These are phyloP conservation scores for Hypoxylon cercidicola DNA, from an alignment of 495 filamentous ascomycete genomes.

Conservation along the genomic window DNA sequence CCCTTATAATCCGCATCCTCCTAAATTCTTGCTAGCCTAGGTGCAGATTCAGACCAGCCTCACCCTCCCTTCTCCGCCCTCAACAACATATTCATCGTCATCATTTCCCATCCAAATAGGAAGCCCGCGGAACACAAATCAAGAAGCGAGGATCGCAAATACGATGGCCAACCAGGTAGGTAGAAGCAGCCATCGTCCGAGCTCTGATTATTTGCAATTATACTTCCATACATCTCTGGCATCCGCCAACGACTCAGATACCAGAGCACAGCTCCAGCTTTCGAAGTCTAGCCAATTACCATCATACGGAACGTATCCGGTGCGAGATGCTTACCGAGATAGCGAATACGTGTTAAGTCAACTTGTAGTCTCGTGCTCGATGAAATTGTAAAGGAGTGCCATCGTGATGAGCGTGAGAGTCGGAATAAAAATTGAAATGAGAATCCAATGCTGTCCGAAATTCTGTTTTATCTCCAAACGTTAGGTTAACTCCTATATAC, in stretches of 20 bases:
- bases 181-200: constrained; percentile 7
- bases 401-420: not conserved
- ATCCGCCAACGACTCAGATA: not conserved
- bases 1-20: too few relatives aligned
- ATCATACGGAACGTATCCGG: not conserved
- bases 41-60: not conserved
- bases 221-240: not conserved
- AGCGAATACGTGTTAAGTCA: not conserved
- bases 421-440: not conserved
- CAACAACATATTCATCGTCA: not conserved
- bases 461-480: constrained; percentile 16
- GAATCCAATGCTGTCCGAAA: constrained; percentile 8
- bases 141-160: constrained; percentile 1
- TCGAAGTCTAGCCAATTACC: constrained; percentile 4
- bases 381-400: constrained; percentile 12
- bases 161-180: constrained; percentile 3
- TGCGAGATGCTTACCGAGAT: not conserved
- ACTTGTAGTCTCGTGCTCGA: not conserved
- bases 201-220: not conserved
- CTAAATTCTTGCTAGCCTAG: too few relatives aligned
- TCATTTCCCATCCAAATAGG: not conserved
- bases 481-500: too few relatives aligned
- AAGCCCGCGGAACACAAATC: constrained; percentile 9
- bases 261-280: constrained; percentile 7
- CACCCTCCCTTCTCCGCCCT: constrained; percentile 1